Conservation (phyloP, 139 green algal genomes). For the Pycnococcus provasolii region DNA sequence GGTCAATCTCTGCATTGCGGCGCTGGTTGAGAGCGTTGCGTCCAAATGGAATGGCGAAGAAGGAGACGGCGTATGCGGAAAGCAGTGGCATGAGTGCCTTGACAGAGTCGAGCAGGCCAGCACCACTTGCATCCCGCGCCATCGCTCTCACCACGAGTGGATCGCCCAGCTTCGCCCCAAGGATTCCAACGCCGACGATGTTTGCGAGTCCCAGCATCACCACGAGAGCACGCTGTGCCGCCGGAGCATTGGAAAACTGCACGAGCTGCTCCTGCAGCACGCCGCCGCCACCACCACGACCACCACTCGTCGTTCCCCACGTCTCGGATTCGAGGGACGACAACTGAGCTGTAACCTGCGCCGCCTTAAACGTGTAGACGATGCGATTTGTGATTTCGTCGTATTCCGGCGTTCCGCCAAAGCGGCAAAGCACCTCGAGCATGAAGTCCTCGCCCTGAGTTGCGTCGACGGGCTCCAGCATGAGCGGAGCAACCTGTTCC, state of each 20-base stretch:
- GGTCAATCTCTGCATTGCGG: constrained; percentile 57
- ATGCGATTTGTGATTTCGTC: constrained; percentile 62
- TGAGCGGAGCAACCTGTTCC: constrained; percentile 81
- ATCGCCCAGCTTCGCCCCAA: constrained; percentile 42
- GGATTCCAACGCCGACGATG: constrained; percentile 60
- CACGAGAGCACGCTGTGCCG: constrained; percentile 39
- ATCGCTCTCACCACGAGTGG: constrained; percentile 26
- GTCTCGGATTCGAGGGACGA: background rate
- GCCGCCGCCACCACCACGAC: no score
- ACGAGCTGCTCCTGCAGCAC: background rate
- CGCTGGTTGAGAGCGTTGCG: constrained; percentile 41
- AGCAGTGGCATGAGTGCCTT: constrained; percentile 4
- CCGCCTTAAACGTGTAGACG: constrained; percentile 72
- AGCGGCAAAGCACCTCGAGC: constrained; percentile 72
- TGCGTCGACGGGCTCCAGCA: constrained; percentile 54
- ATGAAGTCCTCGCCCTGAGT: constrained; percentile 66
- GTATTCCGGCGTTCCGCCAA: constrained; percentile 67
- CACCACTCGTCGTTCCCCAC: no score
- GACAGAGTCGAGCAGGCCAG: constrained; percentile 21
- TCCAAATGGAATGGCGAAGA: constrained; percentile 74
- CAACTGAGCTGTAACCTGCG: constrained; percentile 54
- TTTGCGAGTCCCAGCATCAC: constrained; percentile 63
- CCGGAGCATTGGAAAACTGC: constrained; percentile 18
- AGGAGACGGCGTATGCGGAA: constrained; percentile 68
- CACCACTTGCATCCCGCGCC: background rate